Evolutionary conservation across 495 filamentous ascomycete species (phyloP).

Genomic region (Podospora comata): DNA sequence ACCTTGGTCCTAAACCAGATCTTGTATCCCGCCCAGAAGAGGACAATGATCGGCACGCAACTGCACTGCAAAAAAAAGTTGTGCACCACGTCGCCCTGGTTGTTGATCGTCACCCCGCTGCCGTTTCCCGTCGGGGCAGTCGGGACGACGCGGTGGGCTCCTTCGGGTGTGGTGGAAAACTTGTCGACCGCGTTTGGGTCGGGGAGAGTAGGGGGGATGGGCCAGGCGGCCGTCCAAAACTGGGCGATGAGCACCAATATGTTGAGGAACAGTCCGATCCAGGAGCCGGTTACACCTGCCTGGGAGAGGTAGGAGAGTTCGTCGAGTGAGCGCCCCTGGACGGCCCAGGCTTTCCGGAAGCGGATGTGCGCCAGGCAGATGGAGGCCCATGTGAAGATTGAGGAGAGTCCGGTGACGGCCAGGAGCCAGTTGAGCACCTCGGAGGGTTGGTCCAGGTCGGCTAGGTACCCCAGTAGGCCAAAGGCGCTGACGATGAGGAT

Average conservation of each 20-base stretch:
- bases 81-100: conserved; percentile 26
- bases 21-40: conserved; percentile 77
- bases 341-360: conserved; percentile 76
- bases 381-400: conserved; percentile 90
- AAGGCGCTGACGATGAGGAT: conserved; percentile 65
- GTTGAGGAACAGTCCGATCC: conserved; percentile 79
- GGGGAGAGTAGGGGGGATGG: conserved; percentile 42
- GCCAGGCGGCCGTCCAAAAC: conserved; percentile 89
- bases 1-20: conserved; percentile 68
- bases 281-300: conserved; percentile 77
- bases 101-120: neutral
- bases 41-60: conserved; percentile 75
- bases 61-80: conserved; percentile 79
- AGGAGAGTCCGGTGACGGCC: conserved; percentile 81
- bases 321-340: conserved; percentile 64
- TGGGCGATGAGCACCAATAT: conserved; percentile 79
- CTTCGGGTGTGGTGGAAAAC: neutral
- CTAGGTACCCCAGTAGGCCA: conserved; percentile 77
- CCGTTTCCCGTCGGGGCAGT: conserved; percentile 41
- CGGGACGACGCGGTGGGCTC: conserved; percentile 10
- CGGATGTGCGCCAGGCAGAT: conserved; percentile 89
- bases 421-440: conserved; percentile 84
- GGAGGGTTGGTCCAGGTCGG: conserved; percentile 60
- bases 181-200: conserved; percentile 33
- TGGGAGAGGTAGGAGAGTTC: conserved; percentile 81